Conservation (phyloP, 345 rosid species). For the Populus simonii region DNA sequence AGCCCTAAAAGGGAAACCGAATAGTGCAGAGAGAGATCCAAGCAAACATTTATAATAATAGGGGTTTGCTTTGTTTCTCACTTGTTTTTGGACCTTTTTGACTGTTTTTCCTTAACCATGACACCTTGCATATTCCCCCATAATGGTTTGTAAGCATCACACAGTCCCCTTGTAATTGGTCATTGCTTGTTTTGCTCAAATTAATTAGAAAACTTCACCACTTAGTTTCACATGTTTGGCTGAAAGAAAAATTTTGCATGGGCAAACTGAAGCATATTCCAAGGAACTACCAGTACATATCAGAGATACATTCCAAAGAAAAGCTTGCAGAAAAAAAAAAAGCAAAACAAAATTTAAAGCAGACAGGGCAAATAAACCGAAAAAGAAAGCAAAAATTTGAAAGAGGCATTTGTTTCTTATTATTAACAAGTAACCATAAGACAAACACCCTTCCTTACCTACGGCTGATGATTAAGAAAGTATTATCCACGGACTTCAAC, state of each 20-base stretch:
- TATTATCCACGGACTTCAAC: conserved; percentile 47
- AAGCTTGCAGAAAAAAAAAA: neutral
- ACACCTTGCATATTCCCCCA: too few species aligned
- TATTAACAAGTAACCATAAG: neutral
- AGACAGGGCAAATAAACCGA: neutral
- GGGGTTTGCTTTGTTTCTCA: too few species aligned
- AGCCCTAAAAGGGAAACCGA: too few species aligned
- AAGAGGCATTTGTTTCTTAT: neutral
- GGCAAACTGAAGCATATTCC: neutral
- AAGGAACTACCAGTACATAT: neutral
- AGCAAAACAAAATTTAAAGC: neutral
- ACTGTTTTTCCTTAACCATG: too few species aligned
- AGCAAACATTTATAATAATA: too few species aligned
- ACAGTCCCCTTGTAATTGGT: too few species aligned
- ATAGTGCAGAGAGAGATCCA: too few species aligned
- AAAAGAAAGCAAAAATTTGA: neutral
- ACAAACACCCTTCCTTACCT: conserved; percentile 43
- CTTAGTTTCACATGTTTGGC: neutral
- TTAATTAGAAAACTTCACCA: neutral
- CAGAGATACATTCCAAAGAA: neutral
- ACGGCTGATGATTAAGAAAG: conserved; percentile 47
- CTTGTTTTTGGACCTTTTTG: too few species aligned
- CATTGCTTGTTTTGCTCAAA: neutral
- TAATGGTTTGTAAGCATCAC: too few species aligned
- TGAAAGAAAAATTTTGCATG: too few species aligned